These are phyloP conservation scores for Thozetella sp. DNA, from an alignment of 495 filamentous ascomycete species.

Conservation along the genomic window DNA sequence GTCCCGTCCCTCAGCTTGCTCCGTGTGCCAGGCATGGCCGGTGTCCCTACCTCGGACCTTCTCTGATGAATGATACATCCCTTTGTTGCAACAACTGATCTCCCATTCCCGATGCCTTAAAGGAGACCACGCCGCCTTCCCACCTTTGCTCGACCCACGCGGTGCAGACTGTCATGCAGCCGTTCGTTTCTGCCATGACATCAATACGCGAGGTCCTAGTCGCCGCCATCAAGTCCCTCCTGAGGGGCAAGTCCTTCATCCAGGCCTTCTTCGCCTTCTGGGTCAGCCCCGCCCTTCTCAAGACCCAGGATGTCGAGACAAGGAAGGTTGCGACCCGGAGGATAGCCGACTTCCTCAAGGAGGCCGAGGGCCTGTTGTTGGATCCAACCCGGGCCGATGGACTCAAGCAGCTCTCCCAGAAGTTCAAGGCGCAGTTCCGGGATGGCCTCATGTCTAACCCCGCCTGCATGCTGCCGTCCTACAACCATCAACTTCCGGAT, in stretches of 20 bases:
- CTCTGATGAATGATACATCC: conserved; percentile 7
- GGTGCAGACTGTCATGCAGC: conserved; percentile 38
- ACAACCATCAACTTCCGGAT: conserved; percentile 72
- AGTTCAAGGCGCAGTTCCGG: conserved; percentile 48
- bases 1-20: not conserved
- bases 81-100: not conserved
- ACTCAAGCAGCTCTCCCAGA: conserved; percentile 36
- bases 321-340: conserved; percentile 2
- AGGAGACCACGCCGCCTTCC: conserved; percentile 4
- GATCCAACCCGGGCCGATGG: conserved; percentile 33
- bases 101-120: conserved; percentile 21
- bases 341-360: conserved; percentile 27
- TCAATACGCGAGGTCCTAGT: conserved; percentile 40
- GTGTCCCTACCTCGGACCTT: conserved; percentile 2
- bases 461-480: conserved; percentile 59
- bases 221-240: conserved; percentile 46
- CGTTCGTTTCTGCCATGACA: conserved; percentile 47
- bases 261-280: conserved; percentile 51
- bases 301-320: conserved; percentile 29
- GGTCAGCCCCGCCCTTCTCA: conserved; percentile 38
- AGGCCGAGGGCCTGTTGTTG: conserved; percentile 36
- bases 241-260: conserved; percentile 53
- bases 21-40: not conserved
- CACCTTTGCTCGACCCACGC: conserved; percentile 7
- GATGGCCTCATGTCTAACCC: conserved; percentile 44